phyloP scores from a whole-genome alignment of 1,284 basidiomycete species.

The Blastosporella zonata region DNA sequence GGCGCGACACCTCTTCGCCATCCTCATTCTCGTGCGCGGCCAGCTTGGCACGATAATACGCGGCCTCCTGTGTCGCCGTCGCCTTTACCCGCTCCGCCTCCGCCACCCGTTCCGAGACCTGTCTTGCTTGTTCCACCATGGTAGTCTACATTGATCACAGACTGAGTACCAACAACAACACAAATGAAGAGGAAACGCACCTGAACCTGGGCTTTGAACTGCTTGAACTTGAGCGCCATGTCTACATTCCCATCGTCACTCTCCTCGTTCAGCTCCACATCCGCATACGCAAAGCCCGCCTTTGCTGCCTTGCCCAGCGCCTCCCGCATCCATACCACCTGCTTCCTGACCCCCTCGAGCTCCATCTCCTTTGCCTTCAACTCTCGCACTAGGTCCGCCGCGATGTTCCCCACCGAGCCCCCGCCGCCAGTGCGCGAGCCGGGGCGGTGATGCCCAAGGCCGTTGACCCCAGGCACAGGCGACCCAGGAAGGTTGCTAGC shows the following conservation, averaged over 20 bases:
- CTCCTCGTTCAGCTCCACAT: conserved; percentile 42
- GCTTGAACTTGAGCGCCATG: conserved; percentile 82
- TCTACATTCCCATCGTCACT: conserved; percentile 52
- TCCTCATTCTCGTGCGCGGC: conserved; percentile 79
- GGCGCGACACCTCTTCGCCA: conserved; percentile 59
- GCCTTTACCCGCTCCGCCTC: conserved; percentile 80
- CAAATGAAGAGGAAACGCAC: conserved; percentile 47
- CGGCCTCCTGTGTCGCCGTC: conserved; percentile 90
- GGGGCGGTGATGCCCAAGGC: conserved; percentile 35
- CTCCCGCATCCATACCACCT: conserved; percentile 86
- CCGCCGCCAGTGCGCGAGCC: conserved; percentile 36
- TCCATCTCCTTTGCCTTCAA: conserved; percentile 81
- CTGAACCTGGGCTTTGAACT: conserved; percentile 86
- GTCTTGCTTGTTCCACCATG: conserved; percentile 72
- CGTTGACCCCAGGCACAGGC: conserved; percentile 57
- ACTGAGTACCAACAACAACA: conserved; percentile 1
- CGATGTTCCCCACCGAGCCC: conserved; percentile 65
- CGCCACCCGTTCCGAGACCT: conserved; percentile 73
- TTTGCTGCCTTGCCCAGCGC: conserved; percentile 77
- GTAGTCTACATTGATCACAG: conserved; percentile 45
- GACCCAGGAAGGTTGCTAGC: conserved; percentile 41
- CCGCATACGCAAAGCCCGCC: conserved; percentile 78
- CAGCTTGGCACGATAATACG: conserved; percentile 94
- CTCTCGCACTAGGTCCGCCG: conserved; percentile 74
- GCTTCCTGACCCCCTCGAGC: conserved; percentile 72